A percentile compares a stretch with the other conserved stretches of the same genome.
phyloP scores from a whole-genome alignment of 2,329 filamentous ascomycete species.

The Aulographum hederae region DNA sequence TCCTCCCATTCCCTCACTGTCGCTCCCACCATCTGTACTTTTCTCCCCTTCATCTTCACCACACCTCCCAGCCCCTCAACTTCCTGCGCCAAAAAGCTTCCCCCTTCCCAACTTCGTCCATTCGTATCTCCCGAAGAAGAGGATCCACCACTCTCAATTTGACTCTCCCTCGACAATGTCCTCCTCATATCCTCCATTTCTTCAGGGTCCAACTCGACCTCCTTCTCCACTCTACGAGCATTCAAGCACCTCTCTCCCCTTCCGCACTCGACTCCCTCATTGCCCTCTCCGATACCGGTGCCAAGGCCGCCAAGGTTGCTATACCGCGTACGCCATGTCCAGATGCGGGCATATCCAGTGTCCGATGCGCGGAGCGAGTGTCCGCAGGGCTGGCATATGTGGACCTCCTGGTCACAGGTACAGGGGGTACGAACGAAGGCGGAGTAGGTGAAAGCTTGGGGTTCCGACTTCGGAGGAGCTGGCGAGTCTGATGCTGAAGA shows the following conservation, averaged over 20 bases:
- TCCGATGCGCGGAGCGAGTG: conserved; percentile 44
- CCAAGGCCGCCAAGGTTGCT: conserved; percentile 66
- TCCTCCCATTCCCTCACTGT: conserved; percentile 77
- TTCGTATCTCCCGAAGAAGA: not conserved
- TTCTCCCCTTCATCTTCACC: conserved; percentile 75
- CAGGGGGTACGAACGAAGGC: conserved; percentile 38
- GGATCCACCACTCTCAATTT: conserved; percentile 9
- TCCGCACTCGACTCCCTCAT: conserved; percentile 76
- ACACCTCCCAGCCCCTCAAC: conserved; percentile 80
- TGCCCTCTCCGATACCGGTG: conserved; percentile 73
- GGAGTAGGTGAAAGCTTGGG: conserved; percentile 21
- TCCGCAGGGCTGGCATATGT: conserved; percentile 76
- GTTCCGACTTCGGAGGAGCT: not conserved
- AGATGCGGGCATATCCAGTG: conserved; percentile 46
- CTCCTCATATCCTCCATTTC: conserved; percentile 46
- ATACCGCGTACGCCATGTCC: conserved; percentile 81
- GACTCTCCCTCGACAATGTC: conserved; percentile 17
- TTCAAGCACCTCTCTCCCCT: conserved; percentile 61
- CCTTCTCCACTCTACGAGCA: conserved; percentile 59
- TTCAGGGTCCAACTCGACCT: conserved; percentile 71
- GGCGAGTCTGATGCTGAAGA: conserved; percentile 17
- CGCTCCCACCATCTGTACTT: conserved; percentile 62
- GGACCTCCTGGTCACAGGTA: conserved; percentile 45
- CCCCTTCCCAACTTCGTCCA: conserved; percentile 30
- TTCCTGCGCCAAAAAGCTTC: conserved; percentile 72